These are phyloP conservation scores for Datisca glomerata DNA, from an alignment of 306 rosid species.

Conservation along the genomic window DNA sequence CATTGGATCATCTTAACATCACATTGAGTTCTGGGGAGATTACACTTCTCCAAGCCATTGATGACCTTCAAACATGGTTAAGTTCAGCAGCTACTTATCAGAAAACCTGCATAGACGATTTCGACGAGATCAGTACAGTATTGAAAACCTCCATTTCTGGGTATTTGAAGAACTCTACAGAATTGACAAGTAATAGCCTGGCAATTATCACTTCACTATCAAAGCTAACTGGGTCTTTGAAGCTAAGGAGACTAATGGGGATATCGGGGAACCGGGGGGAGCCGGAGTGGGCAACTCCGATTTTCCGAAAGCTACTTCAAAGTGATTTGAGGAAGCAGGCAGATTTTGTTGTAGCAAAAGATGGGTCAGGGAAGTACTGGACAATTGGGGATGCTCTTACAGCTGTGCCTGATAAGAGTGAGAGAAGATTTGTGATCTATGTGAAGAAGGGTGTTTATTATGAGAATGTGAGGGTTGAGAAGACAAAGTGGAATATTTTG, in stretches of 20 bases:
- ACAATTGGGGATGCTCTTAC: conserved; percentile 45
- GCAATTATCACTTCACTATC: conserved; percentile 56
- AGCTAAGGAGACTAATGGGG: conserved; percentile 25
- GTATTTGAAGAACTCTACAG: conserved; percentile 46
- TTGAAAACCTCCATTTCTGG: conserved; percentile 6
- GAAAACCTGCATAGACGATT: conserved; percentile 61
- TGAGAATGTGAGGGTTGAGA: conserved; percentile 54
- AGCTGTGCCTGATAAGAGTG: conserved; percentile 35
- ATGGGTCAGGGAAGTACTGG: conserved; percentile 39
- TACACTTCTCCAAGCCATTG: conserved; percentile 28
- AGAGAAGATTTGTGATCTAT: conserved; percentile 50
- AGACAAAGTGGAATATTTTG: conserved; percentile 61
- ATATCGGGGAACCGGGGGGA: not conserved
- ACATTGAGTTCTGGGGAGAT: conserved; percentile 19
- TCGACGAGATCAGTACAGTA: conserved; percentile 23
- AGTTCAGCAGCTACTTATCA: conserved; percentile 67
- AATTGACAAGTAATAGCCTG: conserved; percentile 62
- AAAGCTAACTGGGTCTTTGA: conserved; percentile 11
- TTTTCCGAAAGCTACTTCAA: conserved; percentile 19
- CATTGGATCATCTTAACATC: conserved; percentile 43
- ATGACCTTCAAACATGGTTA: conserved; percentile 65
- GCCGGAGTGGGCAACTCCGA: conserved; percentile 25
- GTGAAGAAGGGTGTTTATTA: conserved; percentile 53
- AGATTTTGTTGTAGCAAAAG: conserved; percentile 34
- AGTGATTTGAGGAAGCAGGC: conserved; percentile 26